Conservation (phyloP, 2,329 filamentous ascomycete genomes). For the Stromatinia cepivora region DNA sequence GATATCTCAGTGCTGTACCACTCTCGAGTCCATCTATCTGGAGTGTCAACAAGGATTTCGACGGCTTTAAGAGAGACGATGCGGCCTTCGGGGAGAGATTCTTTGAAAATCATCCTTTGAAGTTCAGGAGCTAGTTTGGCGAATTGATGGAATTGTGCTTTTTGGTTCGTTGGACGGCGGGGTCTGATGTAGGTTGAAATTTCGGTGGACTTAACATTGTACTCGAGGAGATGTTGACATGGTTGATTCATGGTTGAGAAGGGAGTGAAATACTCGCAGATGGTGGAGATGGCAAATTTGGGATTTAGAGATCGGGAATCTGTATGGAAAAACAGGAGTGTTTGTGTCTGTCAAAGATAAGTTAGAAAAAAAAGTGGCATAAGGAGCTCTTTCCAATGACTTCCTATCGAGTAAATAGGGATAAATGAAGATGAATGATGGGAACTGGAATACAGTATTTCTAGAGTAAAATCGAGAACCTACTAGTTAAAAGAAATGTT, state of each 20-base stretch:
- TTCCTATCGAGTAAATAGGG: not conserved
- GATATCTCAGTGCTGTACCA: not conserved
- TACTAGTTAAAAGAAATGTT: not conserved
- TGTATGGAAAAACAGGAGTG: not conserved
- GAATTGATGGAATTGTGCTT: slow-evolving; percentile 10
- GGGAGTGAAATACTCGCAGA: not conserved
- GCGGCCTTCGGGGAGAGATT: slow-evolving; percentile 7
- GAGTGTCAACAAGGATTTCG: not conserved
- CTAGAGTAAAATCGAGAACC: not conserved
- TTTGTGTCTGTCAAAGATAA: not conserved
- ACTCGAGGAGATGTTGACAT: slow-evolving; percentile 13
- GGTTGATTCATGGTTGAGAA: not conserved
- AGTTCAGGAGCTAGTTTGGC: slow-evolving; percentile 12
- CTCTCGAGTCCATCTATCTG: slow-evolving; percentile 2
- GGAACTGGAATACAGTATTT: not conserved
- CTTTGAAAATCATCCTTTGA: slow-evolving; percentile 14
- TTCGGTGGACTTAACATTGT: not conserved
- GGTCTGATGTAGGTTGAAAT: slow-evolving; percentile 3
- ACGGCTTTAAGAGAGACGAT: not conserved
- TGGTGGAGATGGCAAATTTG: not conserved
- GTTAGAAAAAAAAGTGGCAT: not conserved
- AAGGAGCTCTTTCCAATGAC: not conserved
- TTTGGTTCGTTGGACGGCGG: not conserved
- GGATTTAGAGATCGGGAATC: not conserved
- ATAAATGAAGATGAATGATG: not conserved